Base-by-base conservation (phyloP, 73 alveolate genomes). In the Blepharisma stoltei region DNA sequence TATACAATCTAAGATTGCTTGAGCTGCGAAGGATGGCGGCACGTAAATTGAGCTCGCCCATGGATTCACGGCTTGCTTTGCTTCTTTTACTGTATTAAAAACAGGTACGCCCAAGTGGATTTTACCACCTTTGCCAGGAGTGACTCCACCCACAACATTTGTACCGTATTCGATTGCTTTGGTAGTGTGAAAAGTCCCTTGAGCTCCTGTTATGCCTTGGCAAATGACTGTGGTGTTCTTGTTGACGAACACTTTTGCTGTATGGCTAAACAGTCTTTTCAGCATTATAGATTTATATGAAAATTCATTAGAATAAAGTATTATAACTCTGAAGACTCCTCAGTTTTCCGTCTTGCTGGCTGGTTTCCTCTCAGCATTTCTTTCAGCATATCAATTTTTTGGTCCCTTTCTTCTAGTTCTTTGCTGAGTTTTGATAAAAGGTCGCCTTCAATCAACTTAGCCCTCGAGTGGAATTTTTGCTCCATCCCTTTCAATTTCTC, bases 11-110 rank as follows among this genome's bases (percentile, higher is more conserved):
- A 90, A 37, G 53, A 95, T 94, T 0, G 99, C 99, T 20, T 78
- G 88, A 47, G 98, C 99, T 7, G 99, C 99, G 47, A 86, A 83
- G 6, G 97, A 95, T 20, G 98, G 98, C n/a, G 99, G 99, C 52
- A 95, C 99, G 81, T 95, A 95, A 82, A 95, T 91, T 49, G 90
- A 96, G 71, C 98, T 76, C 54, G 99, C 99, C 75, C 94, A 97
- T 65, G 96, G 85, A 23, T 88, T 94, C 41, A 97, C 93, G 11
- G 73, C 86, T 78, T 89, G 79, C 83, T 91, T 93, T 4, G 98
- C 98, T 73, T 93, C 94, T 54, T 55, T 76, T 44, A 91, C 93
- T 43, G 81, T 69, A 70, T 87, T 90, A 81, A 86, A 92, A 52
- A 92, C 92, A 14, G 98, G 98, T 43, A 92, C 78, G 21, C 96